Evolutionary conservation across 495 filamentous ascomycete genomes (phyloP).

Genomic region (Annulohypoxylon nitens): DNA sequence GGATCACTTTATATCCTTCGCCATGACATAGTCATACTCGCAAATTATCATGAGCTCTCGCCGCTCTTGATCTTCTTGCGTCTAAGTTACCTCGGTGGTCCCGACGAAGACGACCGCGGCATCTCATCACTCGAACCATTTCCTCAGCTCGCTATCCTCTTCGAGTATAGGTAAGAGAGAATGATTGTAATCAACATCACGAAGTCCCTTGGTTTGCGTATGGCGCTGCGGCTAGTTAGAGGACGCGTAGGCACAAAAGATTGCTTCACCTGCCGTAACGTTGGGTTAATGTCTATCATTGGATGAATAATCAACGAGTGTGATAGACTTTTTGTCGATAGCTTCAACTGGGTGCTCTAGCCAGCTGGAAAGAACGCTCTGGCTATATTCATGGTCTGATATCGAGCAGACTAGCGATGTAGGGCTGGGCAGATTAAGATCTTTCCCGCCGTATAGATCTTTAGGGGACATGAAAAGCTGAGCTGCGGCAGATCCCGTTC

Average conservation of each 20-base stretch:
- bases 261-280: not conserved
- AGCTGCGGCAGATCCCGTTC: not conserved
- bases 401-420: not conserved
- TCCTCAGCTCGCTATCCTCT: not conserved
- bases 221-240: not conserved
- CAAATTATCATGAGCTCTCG: not conserved
- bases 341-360: not conserved
- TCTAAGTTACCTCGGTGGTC: not conserved
- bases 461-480: not conserved
- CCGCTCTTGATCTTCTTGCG: not conserved
- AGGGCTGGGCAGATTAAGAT: not conserved
- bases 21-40: not conserved
- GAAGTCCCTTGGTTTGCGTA: not conserved
- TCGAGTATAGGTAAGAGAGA: not conserved
- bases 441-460: not conserved
- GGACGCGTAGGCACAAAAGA: slow-evolving; percentile 6
- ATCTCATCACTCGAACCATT: slow-evolving; percentile 2
- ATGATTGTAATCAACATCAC: not conserved
- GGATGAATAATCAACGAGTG: not conserved
- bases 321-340: slow-evolving; percentile 8
- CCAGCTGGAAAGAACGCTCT: slow-evolving; percentile 10
- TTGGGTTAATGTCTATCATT: not conserved
- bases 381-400: not conserved
- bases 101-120: not conserved
- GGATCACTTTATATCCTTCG: slow-evolving; percentile 4